These are phyloP conservation scores for Solanum clarkiae DNA, from an alignment of 257 asterid species.

Conservation along the genomic window DNA sequence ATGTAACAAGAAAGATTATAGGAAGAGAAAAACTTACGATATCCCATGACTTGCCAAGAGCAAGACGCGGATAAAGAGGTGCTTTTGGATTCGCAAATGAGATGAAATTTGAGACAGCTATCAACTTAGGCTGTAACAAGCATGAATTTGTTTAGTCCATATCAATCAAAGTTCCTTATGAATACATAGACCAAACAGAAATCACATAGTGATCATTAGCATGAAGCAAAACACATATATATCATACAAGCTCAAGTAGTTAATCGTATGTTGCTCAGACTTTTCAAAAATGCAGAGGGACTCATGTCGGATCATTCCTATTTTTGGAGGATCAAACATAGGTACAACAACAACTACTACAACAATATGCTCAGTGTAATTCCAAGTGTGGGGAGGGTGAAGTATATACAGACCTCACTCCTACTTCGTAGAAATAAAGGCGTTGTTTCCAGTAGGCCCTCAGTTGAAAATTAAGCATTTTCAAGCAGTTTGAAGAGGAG, in stretches of 20 bases:
- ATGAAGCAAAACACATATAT: not conserved
- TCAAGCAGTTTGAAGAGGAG: not conserved
- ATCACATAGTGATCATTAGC: not conserved
- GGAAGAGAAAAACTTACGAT: not conserved
- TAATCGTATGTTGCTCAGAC: not conserved
- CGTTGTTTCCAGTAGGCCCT: no score
- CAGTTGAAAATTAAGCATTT: not conserved
- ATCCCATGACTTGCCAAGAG: no score
- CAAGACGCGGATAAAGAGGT: no score
- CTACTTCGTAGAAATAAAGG: no score
- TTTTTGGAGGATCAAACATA: not conserved
- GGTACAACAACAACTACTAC: not conserved
- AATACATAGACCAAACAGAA: not conserved
- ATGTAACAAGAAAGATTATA: not conserved
- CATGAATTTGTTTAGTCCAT: not conserved
- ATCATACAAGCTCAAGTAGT: not conserved
- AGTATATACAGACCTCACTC: not conserved
- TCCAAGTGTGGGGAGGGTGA: no score
- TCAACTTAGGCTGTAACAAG: constrained; percentile 65
- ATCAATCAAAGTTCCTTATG: not conserved
- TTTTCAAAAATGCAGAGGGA: not conserved
- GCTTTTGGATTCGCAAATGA: constrained; percentile 17
- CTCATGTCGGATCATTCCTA: not conserved
- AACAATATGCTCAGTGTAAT: not conserved
- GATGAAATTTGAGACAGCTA: constrained; percentile 59